Percentiles rank a stretch among this genome's conserved stretches.
These are phyloP conservation scores for Baeospora myosura DNA, from an alignment of 1,284 basidiomycete species.

Conservation along the genomic window DNA sequence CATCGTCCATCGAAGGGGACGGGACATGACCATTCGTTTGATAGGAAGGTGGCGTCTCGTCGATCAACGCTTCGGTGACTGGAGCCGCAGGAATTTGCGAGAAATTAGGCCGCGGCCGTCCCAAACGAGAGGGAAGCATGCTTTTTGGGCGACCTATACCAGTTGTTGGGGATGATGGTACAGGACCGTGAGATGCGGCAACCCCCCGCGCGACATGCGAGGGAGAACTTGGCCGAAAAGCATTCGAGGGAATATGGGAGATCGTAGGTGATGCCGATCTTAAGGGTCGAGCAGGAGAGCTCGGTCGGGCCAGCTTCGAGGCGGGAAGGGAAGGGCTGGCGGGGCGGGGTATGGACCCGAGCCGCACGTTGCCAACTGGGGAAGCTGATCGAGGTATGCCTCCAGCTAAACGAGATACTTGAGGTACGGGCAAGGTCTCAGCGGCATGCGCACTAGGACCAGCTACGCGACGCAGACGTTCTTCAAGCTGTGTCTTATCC, in stretches of 20 bases:
- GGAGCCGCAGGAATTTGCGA: slow-evolving; percentile 20
- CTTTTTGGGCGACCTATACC: slow-evolving; percentile 49
- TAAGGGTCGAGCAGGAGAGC: slow-evolving; percentile 49
- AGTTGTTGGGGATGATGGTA: slow-evolving; percentile 40
- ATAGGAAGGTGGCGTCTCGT: slow-evolving; percentile 12
- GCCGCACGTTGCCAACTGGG: slow-evolving; percentile 37
- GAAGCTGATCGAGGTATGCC: slow-evolving; percentile 47
- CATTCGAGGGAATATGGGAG: slow-evolving; percentile 21
- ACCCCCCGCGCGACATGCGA: slow-evolving; percentile 22
- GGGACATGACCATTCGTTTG: slow-evolving; percentile 4
- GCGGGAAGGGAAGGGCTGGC: slow-evolving; percentile 51
- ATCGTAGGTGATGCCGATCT: slow-evolving; percentile 44
- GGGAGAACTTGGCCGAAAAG: slow-evolving; percentile 44
- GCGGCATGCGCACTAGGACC: slow-evolving; percentile 49
- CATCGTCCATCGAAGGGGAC: slow-evolving; percentile 5
- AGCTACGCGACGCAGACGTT: slow-evolving; percentile 77
- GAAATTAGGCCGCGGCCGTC: slow-evolving; percentile 43
- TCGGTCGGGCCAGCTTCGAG: slow-evolving; percentile 52
- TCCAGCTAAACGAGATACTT: slow-evolving; percentile 48
- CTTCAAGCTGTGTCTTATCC: slow-evolving; percentile 88
- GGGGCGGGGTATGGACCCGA: slow-evolving; percentile 47
- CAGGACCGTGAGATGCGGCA: slow-evolving; percentile 7
- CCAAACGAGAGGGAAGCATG: slow-evolving; percentile 64
- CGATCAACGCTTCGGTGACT: slow-evolving; percentile 19
- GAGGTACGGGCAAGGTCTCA: slow-evolving; percentile 32